Percentiles rank a stretch among this genome's conserved stretches.
These are phyloP conservation scores for Backusella macrospora DNA, from an alignment of 192 early-diverging fungal genomes.

Conservation along the genomic window DNA sequence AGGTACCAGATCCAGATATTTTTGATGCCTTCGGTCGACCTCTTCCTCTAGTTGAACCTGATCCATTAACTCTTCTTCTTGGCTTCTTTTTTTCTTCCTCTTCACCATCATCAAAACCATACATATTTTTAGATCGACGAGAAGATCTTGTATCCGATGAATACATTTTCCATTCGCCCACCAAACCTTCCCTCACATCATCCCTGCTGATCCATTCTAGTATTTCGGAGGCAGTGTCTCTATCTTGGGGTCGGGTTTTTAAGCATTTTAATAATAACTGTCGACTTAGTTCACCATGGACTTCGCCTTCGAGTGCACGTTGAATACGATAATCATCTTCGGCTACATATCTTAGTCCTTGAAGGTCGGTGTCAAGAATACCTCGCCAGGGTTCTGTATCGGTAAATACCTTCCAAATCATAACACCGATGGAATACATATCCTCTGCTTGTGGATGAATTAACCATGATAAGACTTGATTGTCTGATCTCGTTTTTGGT, in stretches of 20 bases:
- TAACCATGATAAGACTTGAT: slow-evolving; percentile 39
- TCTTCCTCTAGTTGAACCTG: slow-evolving; percentile 8
- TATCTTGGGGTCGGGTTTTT: slow-evolving; percentile 45
- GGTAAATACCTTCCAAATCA: slow-evolving; percentile 63
- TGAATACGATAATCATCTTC: slow-evolving; percentile 51
- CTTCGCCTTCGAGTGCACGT: slow-evolving; percentile 50
- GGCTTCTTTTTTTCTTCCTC: slow-evolving; percentile 19
- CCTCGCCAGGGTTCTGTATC: slow-evolving; percentile 64
- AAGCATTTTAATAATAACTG: slow-evolving; percentile 51
- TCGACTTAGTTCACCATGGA: slow-evolving; percentile 45
- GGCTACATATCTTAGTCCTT: slow-evolving; percentile 53
- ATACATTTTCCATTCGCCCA: slow-evolving; percentile 55
- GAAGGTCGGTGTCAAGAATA: slow-evolving; percentile 60
- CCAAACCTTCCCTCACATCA: slow-evolving; percentile 41
- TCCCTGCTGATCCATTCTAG: slow-evolving; percentile 50
- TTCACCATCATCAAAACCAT: slow-evolving; percentile 34
- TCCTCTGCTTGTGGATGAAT: slow-evolving; percentile 59
- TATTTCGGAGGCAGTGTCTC: slow-evolving; percentile 47
- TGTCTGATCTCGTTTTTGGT: slow-evolving; percentile 54
- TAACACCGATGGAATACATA: slow-evolving; percentile 58
- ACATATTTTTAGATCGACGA: slow-evolving; percentile 33
- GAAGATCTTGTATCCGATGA: slow-evolving; percentile 34
- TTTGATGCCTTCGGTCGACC: slow-evolving; percentile 8
- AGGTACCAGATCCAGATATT: slow-evolving; percentile 15
- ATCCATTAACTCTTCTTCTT: slow-evolving; percentile 6